Percentiles rank a stretch among this genome's conserved stretches.
Evolutionary conservation across 495 filamentous ascomycete genomes (phyloP).

Genomic region (Chlorociboria aeruginascens): DNA sequence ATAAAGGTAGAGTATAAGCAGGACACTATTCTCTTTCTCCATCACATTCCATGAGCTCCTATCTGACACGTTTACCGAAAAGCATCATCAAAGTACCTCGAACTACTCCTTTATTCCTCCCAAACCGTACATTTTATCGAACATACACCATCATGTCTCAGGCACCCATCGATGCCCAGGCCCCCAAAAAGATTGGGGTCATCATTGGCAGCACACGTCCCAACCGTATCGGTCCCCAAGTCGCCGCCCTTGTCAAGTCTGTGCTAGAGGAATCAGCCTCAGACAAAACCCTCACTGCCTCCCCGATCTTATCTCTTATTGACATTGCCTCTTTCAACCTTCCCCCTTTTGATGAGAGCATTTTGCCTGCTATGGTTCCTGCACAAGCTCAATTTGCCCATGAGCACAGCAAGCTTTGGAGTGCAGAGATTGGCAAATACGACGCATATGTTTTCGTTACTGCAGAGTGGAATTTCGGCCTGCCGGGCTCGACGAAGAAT

Average conservation of each 20-base stretch:
- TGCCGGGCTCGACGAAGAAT: constrained; percentile 46
- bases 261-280: not conserved
- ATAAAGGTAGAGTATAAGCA: too few relatives aligned
- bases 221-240: constrained; percentile 20
- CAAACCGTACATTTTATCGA: too few relatives aligned
- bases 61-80: too few relatives aligned
- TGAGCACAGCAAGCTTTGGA: constrained; percentile 36
- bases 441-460: constrained; percentile 47
- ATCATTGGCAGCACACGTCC: constrained; percentile 28
- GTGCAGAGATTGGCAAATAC: constrained; percentile 30
- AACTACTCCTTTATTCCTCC: too few relatives aligned
- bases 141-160: too few relatives aligned
- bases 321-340: constrained; percentile 40
- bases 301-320: constrained; percentile 21
- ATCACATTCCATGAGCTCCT: too few relatives aligned
- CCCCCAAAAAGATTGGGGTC: constrained; percentile 25
- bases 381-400: constrained; percentile 30
- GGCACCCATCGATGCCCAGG: too few relatives aligned
- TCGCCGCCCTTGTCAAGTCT: constrained; percentile 24
- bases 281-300: not conserved
- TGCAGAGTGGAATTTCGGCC: constrained; percentile 40
- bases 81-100: too few relatives aligned
- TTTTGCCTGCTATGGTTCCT: constrained; percentile 36
- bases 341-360: constrained; percentile 41
- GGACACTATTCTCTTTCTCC: too few relatives aligned